phyloP scores from a whole-genome alignment of 768 basidiomycete species.

The Pleurotus salmoneostramineus region DNA sequence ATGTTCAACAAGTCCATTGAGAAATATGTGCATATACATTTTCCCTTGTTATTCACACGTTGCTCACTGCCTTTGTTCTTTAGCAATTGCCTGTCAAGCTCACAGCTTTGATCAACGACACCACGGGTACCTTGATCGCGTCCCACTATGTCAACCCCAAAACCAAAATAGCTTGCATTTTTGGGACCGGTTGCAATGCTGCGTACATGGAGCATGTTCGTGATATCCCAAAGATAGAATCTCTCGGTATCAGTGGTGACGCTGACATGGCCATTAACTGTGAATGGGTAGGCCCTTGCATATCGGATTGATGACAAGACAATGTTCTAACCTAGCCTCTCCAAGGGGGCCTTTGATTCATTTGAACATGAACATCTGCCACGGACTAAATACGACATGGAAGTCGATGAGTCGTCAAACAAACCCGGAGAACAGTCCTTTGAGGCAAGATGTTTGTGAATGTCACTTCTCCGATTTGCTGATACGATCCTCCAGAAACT shows the following conservation, averaged over 20 bases:
- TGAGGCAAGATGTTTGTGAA: conserved; percentile 46
- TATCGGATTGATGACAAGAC: neutral
- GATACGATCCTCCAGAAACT: conserved; percentile 59
- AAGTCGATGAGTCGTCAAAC: conserved; percentile 92
- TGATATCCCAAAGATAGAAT: conserved; percentile 80
- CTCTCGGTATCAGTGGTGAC: conserved; percentile 61
- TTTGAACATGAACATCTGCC: conserved; percentile 93
- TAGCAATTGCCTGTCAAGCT: conserved; percentile 83
- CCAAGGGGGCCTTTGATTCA: conserved; percentile 94
- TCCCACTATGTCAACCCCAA: conserved; percentile 91
- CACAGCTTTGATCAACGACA: conserved; percentile 93
- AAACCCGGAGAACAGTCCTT: conserved; percentile 96
- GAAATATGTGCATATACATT: conserved; percentile 52
- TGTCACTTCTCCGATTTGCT: neutral
- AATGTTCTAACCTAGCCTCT: neutral
- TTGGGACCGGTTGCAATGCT: conserved; percentile 98
- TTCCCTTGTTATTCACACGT: neutral
- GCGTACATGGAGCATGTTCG: conserved; percentile 93
- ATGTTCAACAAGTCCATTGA: conserved; percentile 86
- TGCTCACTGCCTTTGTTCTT: conserved; percentile 2
- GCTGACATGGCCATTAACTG: conserved; percentile 94
- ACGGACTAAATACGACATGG: conserved; percentile 89
- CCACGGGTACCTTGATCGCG: conserved; percentile 95
- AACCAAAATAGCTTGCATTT: conserved; percentile 94
- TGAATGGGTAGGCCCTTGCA: conserved; percentile 68